A percentile compares a stretch with the other conserved stretches of the same genome.
phyloP scores from a whole-genome alignment of 768 basidiomycete species.

The Sistotremastrum suecicum region DNA sequence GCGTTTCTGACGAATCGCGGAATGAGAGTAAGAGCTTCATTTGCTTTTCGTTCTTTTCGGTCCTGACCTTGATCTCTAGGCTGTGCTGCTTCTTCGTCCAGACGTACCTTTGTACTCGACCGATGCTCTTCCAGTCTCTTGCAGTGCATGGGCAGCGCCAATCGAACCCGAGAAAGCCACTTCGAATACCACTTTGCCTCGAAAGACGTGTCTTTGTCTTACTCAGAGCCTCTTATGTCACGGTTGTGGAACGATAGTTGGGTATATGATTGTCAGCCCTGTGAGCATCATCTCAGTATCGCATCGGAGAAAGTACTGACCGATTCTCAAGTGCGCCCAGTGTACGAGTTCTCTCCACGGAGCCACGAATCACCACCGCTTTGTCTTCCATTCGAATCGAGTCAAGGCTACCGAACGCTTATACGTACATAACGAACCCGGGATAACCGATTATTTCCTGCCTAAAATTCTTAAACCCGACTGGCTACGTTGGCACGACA shows the following conservation, averaged over 20 bases:
- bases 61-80: slow-evolving; percentile 26
- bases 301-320: too few relatives aligned
- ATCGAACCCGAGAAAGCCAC: slow-evolving; percentile 5
- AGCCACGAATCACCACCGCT: slow-evolving; percentile 72
- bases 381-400: slow-evolving; percentile 72
- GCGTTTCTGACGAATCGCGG: slow-evolving; percentile 71
- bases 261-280: slow-evolving; percentile 37
- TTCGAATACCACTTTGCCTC: slow-evolving; percentile 9
- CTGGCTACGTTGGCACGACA: too few relatives aligned
- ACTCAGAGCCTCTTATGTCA: slow-evolving; percentile 74
- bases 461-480: too few relatives aligned
- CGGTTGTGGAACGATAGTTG: slow-evolving; percentile 58
- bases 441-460: slow-evolving; percentile 9
- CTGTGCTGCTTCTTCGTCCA: slow-evolving; percentile 69
- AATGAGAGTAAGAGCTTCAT: slow-evolving; percentile 49
- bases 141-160: slow-evolving; percentile 38
- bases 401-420: slow-evolving; percentile 48
- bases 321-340: slow-evolving; percentile 34
- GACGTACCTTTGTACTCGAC: slow-evolving; percentile 74
- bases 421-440: slow-evolving; percentile 49
- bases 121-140: slow-evolving; percentile 66
- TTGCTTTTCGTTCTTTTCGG: background rate
- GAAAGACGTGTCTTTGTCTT: slow-evolving; percentile 71
- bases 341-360: slow-evolving; percentile 39
- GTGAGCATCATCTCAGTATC: too few relatives aligned